phyloP scores from a whole-genome alignment of 805 yeast genomes.

The Sugiyamaella floridensis region DNA sequence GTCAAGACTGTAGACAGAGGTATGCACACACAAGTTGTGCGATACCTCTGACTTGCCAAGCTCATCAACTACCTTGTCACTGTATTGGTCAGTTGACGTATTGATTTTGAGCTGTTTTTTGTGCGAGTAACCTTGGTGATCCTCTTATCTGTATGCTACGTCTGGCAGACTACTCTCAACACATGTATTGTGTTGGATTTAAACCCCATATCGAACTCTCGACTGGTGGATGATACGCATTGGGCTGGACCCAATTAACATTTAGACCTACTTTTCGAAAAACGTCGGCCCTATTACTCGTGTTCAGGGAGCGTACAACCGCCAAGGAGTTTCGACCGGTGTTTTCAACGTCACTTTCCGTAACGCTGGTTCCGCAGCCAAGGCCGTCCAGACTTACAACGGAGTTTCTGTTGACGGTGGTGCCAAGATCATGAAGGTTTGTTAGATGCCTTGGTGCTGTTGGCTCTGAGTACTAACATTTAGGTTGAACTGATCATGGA shows the following conservation, averaged over 20 bases:
- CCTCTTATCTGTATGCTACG: background rate
- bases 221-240: background rate
- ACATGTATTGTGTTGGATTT: background rate
- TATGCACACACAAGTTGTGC: too few species aligned
- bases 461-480: constrained; percentile 6
- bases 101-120: too few species aligned
- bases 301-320: constrained; percentile 71
- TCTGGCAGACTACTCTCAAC: background rate
- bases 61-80: too few species aligned
- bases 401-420: constrained; percentile 94
- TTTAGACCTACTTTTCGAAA: constrained; percentile 78
- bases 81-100: too few species aligned
- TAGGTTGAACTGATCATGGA: constrained; percentile 73
- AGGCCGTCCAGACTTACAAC: constrained; percentile 77
- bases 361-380: constrained; percentile 59
- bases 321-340: constrained; percentile 86
- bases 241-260: constrained; percentile 13
- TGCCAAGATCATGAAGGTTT: constrained; percentile 54
- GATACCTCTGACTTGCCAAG: too few species aligned
- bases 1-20: too few species aligned
- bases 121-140: background rate
- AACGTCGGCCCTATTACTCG: constrained; percentile 80
- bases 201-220: background rate
- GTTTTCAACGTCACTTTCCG: constrained; percentile 80
- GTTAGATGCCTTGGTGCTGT: constrained; percentile 15